Percentiles rank a stretch among this genome's conserved stretches.
Evolutionary conservation across 2,329 filamentous ascomycete genomes (phyloP).

Genomic region (Epichloe coenophiala): DNA sequence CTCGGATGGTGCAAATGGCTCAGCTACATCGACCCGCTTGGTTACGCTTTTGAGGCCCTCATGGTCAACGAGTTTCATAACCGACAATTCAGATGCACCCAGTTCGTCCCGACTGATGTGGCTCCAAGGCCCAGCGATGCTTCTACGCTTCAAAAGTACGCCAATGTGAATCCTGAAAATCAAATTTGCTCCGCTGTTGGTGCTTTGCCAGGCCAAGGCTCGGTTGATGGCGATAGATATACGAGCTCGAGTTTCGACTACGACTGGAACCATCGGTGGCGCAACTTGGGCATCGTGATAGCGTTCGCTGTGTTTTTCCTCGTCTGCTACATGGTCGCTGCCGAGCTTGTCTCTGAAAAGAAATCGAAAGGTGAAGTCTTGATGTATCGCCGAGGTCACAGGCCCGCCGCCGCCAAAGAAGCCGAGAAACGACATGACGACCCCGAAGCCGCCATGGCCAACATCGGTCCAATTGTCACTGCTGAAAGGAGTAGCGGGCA

Average conservation of each 20-base stretch:
- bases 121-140: not conserved
- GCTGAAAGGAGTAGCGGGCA: constrained; percentile 25
- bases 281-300: constrained; percentile 57
- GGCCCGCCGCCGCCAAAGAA: constrained; percentile 41
- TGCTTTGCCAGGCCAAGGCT: constrained; percentile 34
- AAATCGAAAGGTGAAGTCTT: constrained; percentile 68
- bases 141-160: constrained; percentile 10
- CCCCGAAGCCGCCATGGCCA: constrained; percentile 34
- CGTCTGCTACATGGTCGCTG: constrained; percentile 45
- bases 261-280: constrained; percentile 46
- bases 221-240: constrained; percentile 46
- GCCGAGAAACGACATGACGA: constrained; percentile 52
- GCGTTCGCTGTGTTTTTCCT: constrained; percentile 52
- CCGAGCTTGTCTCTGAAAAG: constrained; percentile 50
- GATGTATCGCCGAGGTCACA: constrained; percentile 58
- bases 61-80: constrained; percentile 73
- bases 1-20: constrained; percentile 73
- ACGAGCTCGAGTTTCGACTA: constrained; percentile 43
- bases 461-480: constrained; percentile 35
- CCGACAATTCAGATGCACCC: constrained; percentile 41
- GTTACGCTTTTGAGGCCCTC: constrained; percentile 67
- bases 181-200: constrained; percentile 47
- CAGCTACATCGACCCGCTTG: constrained; percentile 66
- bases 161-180: constrained; percentile 21
- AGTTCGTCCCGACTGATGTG: constrained; percentile 28